Percentiles rank a stretch among this genome's conserved stretches.
phyloP scores from a whole-genome alignment of 2,329 filamentous ascomycete genomes.

The Monosporascus sp. region DNA sequence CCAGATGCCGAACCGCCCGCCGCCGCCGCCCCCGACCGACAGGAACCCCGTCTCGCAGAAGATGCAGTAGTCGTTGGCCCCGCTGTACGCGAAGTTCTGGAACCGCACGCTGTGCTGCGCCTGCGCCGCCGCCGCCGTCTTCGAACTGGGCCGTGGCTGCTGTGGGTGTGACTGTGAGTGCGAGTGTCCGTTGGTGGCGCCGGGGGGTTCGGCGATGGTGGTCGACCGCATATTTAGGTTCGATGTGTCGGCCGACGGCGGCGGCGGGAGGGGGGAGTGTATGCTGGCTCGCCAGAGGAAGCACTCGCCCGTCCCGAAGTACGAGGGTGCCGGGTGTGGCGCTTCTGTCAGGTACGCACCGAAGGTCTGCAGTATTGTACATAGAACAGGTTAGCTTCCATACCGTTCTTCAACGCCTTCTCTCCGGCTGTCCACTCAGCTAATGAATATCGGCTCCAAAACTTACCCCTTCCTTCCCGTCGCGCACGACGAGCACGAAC shows the following conservation, averaged over 20 bases:
- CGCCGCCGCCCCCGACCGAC: conserved; percentile 65
- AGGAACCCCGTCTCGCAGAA: conserved; percentile 83
- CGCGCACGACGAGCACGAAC: conserved; percentile 83
- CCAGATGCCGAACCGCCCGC: conserved; percentile 92
- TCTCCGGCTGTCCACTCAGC: not conserved
- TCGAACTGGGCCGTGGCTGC: conserved; percentile 12
- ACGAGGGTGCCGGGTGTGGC: conserved; percentile 73
- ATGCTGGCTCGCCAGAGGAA: conserved; percentile 80
- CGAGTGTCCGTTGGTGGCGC: conserved; percentile 27
- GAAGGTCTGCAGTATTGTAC: conserved; percentile 54
- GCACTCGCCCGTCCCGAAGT: conserved; percentile 95
- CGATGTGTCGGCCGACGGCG: conserved; percentile 53
- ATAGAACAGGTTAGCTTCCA: no score
- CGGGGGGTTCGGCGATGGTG: conserved; percentile 28
- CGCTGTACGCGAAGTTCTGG: conserved; percentile 94
- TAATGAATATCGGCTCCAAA: not conserved
- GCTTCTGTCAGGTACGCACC: conserved; percentile 91
- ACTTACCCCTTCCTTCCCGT: conserved; percentile 68
- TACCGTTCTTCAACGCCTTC: not conserved
- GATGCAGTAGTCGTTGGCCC: conserved; percentile 94
- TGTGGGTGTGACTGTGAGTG: conserved; percentile 18
- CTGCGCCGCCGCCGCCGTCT: conserved; percentile 28
- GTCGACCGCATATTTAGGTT: conserved; percentile 38
- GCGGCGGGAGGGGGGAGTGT: conserved; percentile 62
- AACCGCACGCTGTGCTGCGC: conserved; percentile 74